phyloP scores from a whole-genome alignment of 345 rosid genomes.

The Xanthoceras sorbifolium region DNA sequence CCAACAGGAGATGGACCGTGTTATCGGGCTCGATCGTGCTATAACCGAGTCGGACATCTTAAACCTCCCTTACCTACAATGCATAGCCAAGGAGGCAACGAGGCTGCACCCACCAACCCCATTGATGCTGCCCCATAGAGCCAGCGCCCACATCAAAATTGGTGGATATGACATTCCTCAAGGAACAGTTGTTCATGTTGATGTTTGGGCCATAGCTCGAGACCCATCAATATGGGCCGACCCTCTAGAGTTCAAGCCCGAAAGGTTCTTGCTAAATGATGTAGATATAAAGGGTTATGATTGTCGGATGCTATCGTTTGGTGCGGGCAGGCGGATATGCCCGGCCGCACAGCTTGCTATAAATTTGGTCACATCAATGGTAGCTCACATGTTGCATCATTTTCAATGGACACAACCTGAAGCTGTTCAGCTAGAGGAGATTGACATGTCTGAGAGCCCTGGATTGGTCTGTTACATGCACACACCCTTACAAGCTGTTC shows the following conservation, averaged over 20 bases:
- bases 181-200: constrained; percentile 37
- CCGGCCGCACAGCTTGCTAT: constrained; percentile 51
- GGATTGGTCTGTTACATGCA: constrained; percentile 44
- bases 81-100: constrained; percentile 27
- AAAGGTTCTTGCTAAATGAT: constrained; percentile 40
- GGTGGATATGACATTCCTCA: constrained; percentile 46
- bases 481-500: constrained; percentile 40
- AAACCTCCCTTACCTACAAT: constrained; percentile 27
- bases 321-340: constrained; percentile 46
- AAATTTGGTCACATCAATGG: constrained; percentile 41
- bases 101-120: constrained; percentile 51
- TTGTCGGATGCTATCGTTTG: constrained; percentile 30
- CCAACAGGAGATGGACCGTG: constrained; percentile 25
- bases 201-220: constrained; percentile 41
- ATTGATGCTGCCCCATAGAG: constrained; percentile 52
- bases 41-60: constrained; percentile 21
- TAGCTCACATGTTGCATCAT: constrained; percentile 49
- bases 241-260: constrained; percentile 43
- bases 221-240: constrained; percentile 39
- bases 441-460: constrained; percentile 30
- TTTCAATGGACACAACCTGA: constrained; percentile 38
- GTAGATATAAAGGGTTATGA: constrained; percentile 42
- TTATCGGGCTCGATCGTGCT: constrained; percentile 15
- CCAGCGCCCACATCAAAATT: constrained; percentile 32
- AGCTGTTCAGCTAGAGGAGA: constrained; percentile 20